Conservation (phyloP, 768 basidiomycete genomes). For the Cystofilobasidium ferigula region DNA sequence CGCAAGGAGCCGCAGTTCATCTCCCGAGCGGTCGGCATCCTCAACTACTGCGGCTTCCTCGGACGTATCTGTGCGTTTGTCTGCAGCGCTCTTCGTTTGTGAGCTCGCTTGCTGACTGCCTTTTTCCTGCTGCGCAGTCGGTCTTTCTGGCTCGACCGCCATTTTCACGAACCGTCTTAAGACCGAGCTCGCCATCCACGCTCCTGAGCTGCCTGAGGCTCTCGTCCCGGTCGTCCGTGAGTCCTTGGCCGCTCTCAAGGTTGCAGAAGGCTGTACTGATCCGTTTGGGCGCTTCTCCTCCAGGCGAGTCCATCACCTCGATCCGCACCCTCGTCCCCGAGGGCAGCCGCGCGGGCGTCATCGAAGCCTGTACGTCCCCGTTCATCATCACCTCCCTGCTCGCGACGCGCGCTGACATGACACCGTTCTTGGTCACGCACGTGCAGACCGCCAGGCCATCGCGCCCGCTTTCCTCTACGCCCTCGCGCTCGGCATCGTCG, state of each 20-base stretch:
- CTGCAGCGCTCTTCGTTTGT: neutral
- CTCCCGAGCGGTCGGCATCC: constrained; percentile 13
- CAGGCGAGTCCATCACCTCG: constrained; percentile 4
- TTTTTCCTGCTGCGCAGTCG: constrained; percentile 27
- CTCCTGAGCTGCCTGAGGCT: neutral
- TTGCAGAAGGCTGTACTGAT: too few relatives aligned
- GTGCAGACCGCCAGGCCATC: constrained; percentile 3
- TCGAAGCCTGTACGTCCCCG: constrained; percentile 7
- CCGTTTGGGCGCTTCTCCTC: too few relatives aligned
- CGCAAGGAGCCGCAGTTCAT: constrained; percentile 25
- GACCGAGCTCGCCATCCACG: neutral
- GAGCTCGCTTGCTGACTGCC: neutral
- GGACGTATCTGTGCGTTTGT: constrained; percentile 20
- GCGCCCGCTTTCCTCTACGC: constrained; percentile 11
- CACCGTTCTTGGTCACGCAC: neutral
- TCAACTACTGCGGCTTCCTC: constrained; percentile 19
- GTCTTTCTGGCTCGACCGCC: constrained; percentile 30
- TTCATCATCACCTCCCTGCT: neutral
- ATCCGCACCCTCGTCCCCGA: constrained; percentile 15
- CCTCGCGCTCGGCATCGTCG: neutral
- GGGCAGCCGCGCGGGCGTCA: constrained; percentile 6
- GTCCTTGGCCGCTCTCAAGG: too few relatives aligned
- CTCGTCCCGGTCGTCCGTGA: constrained; percentile 10
- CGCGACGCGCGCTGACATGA: neutral
- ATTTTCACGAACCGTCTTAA: constrained; percentile 30